Evolutionary conservation across 176 grass and related monocot species (phyloP), one percentile per base, ranked within the genome.

Genomic region (Musa acuminata): DNA sequence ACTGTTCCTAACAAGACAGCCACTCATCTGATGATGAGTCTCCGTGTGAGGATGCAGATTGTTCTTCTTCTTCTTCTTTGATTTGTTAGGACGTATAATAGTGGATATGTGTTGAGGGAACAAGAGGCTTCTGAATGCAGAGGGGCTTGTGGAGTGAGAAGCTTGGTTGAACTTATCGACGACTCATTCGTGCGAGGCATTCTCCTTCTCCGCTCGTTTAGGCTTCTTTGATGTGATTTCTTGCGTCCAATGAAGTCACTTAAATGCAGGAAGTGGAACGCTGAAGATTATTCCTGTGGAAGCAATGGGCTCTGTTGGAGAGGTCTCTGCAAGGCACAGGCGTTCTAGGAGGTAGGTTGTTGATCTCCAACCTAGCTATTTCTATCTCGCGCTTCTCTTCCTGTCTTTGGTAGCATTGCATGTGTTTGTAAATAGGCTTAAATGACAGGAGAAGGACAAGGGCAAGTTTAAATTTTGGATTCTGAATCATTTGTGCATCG

Each of bases 291-390:
- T 43, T 54, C 48, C 50, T 0, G 20, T 49, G 8, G 72, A 14
- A 4, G 25, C 51, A 53, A 74, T 54, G 53, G 52, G 55, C 24
- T 74, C 72, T 11, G 55, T 13, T 8, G 72, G 13, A 12, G 51
- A 12, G 57, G 72, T 35, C 20, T 55, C 72, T 29, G 52, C 52
- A 74, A 79, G 1, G 22, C 77, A 79, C 24, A 79, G 23, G 27
- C 52, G 66, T 16, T 79, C 66, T 10, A 79, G 49, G 66, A 79
- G 77, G 77, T 79, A 79, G 66, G 77, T 79, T 23, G 23, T 52
- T 21, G 50, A 22, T 29, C 17, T 79, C 64, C 8, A 2, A 55
- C 12, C 22, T 29, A 14, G 14, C 19, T 68, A 43, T 43, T 43
- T 43, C 35, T 6, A 0, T 43, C 35, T 43, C 35, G 35, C 35